These are phyloP conservation scores for Lasiosphaeriaceae sp. DNA, from an alignment of 495 filamentous ascomycete species.

Conservation along the genomic window DNA sequence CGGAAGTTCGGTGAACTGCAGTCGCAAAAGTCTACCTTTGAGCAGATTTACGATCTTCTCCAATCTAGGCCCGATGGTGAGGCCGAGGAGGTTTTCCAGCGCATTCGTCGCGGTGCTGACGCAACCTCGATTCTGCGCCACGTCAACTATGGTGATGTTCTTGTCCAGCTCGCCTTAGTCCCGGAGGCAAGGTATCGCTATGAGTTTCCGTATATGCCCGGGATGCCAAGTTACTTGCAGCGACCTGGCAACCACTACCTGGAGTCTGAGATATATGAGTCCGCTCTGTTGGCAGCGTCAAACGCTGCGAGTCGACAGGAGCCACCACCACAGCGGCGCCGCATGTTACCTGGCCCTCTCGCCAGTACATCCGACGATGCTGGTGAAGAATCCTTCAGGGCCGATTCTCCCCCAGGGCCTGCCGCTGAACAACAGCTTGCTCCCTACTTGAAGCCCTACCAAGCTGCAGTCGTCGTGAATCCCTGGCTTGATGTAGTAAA, in stretches of 20 bases:
- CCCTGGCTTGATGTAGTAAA: conserved; percentile 27
- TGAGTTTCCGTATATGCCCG: conserved; percentile 36
- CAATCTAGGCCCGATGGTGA: conserved; percentile 29
- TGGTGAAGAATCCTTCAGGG: conserved; percentile 7
- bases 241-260: conserved; percentile 33
- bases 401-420: conserved; percentile 8
- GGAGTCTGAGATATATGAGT: conserved; percentile 34
- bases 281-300: neutral
- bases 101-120: conserved; percentile 36
- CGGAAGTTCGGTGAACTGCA: conserved; percentile 37
- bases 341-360: neutral
- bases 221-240: conserved; percentile 34
- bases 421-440: conserved; percentile 16
- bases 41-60: conserved; percentile 34
- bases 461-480: conserved; percentile 28
- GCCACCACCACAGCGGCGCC: neutral
- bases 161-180: conserved; percentile 33
- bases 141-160: conserved; percentile 36
- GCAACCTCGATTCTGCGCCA: conserved; percentile 31
- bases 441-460: conserved; percentile 35
- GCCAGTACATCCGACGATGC: neutral
- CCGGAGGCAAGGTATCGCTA: conserved; percentile 38
- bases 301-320: neutral
- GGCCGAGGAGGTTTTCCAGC: conserved; percentile 31
- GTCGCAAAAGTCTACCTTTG: conserved; percentile 27